A percentile compares a stretch with the other conserved stretches of the same genome.
Evolutionary conservation across 2,329 filamentous ascomycete genomes (phyloP).

Genomic region (Geosmithia morbida): DNA sequence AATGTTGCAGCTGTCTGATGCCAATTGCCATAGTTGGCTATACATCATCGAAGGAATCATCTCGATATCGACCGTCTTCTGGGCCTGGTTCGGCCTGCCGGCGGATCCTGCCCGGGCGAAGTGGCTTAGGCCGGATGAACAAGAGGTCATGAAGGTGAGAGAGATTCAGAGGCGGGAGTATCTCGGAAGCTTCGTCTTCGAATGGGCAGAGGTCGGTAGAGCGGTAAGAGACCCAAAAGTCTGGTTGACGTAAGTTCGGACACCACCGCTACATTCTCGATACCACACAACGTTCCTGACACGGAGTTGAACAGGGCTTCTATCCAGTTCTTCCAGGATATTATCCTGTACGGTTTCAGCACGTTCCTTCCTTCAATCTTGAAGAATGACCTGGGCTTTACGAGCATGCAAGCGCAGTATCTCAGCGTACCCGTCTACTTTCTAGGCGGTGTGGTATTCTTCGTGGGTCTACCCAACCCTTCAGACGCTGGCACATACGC

Average conservation of each 20-base stretch:
- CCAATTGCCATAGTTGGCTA: slow-evolving; percentile 27
- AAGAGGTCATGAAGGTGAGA: slow-evolving; percentile 32
- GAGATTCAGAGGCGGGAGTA: slow-evolving; percentile 28
- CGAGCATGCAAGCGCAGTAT: slow-evolving; percentile 33
- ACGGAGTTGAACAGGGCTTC: slow-evolving; percentile 10
- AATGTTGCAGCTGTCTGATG: slow-evolving; percentile 19
- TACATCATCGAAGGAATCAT: slow-evolving; percentile 38
- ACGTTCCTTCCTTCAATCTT: slow-evolving; percentile 44
- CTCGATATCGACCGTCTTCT: slow-evolving; percentile 13
- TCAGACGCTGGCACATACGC: not conserved
- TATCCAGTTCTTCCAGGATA: slow-evolving; percentile 37
- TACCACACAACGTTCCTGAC: not conserved
- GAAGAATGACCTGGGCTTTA: slow-evolving; percentile 30
- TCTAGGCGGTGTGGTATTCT: slow-evolving; percentile 28
- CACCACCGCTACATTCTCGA: not conserved
- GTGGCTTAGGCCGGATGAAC: slow-evolving; percentile 32
- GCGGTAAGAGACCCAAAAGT: slow-evolving; percentile 34
- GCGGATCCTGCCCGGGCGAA: slow-evolving; percentile 25
- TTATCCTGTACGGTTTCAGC: slow-evolving; percentile 39
- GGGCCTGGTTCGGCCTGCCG: slow-evolving; percentile 15
- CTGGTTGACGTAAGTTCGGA: slow-evolving; percentile 23
- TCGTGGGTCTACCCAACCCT: slow-evolving; percentile 8
- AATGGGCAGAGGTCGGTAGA: slow-evolving; percentile 31
- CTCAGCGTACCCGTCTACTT: slow-evolving; percentile 43
- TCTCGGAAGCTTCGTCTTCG: slow-evolving; percentile 31